Percentiles rank a stretch among this genome's conserved stretches.
Conservation (phyloP, 2,329 filamentous ascomycete species). For the Nothomitra cinnamomea region DNA sequence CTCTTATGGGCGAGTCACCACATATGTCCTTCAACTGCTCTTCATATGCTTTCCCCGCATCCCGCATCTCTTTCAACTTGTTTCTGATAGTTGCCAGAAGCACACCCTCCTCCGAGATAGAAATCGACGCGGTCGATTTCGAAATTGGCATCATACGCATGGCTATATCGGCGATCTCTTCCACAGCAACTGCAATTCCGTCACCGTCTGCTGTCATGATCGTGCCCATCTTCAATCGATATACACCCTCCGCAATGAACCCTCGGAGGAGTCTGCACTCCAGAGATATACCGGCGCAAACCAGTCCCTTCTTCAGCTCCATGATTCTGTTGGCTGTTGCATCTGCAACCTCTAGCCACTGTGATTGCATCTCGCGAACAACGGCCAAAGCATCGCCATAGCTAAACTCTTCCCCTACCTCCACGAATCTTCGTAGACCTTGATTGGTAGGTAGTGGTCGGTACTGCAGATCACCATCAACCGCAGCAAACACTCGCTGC, state of each 20-base stretch:
- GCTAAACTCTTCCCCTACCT: background rate
- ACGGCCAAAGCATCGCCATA: background rate
- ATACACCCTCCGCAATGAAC: background rate
- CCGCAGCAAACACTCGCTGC: background rate
- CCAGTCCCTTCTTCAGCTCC: background rate
- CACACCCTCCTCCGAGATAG: background rate
- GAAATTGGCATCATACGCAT: background rate
- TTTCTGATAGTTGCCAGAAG: background rate
- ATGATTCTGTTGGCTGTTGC: background rate
- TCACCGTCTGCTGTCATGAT: background rate
- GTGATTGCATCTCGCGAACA: background rate
- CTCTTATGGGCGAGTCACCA: background rate
- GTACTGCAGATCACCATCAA: background rate
- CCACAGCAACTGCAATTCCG: background rate
- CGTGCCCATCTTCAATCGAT: background rate
- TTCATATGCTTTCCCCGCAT: background rate
- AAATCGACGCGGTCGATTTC: background rate
- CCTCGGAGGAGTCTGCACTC: background rate
- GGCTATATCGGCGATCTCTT: background rate
- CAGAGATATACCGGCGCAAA: background rate
- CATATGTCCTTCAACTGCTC: background rate
- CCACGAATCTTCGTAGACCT: background rate
- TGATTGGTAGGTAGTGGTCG: background rate
- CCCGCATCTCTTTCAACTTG: background rate
- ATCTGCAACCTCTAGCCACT: background rate